A percentile compares a stretch with the other conserved stretches of the same genome.
Evolutionary conservation across 1,284 basidiomycete species (phyloP).

Genomic region (Phylloboletellus chloephorus): DNA sequence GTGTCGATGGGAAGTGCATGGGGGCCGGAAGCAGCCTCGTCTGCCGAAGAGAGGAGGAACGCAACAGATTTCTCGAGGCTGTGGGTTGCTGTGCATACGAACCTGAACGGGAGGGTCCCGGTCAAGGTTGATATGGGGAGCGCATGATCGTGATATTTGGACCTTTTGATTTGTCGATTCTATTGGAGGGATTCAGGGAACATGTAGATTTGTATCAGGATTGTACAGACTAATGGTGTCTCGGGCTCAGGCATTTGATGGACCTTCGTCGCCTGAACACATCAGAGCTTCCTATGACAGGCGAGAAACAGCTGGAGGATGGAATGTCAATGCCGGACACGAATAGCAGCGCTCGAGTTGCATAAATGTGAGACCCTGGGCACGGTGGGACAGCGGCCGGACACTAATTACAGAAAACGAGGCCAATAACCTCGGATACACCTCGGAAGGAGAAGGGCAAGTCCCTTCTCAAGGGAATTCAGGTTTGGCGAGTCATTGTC

Average conservation of each 20-base stretch:
- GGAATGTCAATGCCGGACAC: background rate
- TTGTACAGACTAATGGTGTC: conserved; percentile 1
- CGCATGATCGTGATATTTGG: background rate
- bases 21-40: conserved; percentile 34
- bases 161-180: conserved; percentile 1
- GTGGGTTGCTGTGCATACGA: conserved; percentile 49
- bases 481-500: too few species aligned
- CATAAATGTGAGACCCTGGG: too few species aligned
- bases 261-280: background rate
- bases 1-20: conserved; percentile 34
- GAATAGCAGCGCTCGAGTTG: background rate
- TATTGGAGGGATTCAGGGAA: background rate
- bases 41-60: conserved; percentile 40
- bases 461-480: too few species aligned
- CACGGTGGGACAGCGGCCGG: too few species aligned
- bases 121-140: too few species aligned
- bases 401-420: too few species aligned
- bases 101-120: conserved; percentile 20
- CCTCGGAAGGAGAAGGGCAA: too few species aligned
- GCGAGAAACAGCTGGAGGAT: too few species aligned
- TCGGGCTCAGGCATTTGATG: background rate
- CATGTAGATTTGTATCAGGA: conserved; percentile 14
- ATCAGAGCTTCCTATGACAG: background rate
- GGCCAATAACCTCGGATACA: too few species aligned
- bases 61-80: conserved; percentile 39